phyloP scores from a whole-genome alignment of 169 alveolate genomes.

The Fabrea salina region DNA sequence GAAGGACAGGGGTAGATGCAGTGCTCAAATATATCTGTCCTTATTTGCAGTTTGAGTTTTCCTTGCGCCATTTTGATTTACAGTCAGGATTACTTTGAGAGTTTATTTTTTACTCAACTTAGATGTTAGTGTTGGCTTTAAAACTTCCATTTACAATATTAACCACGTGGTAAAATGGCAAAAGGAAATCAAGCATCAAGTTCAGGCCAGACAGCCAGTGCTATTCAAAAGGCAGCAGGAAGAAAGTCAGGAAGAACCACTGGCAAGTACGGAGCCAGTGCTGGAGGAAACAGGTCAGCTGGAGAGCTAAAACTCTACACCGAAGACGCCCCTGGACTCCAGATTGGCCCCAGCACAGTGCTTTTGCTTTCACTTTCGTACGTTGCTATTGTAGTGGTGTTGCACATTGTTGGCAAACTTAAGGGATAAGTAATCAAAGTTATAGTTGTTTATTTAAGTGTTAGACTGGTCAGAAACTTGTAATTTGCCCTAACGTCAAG shows the following conservation, averaged over 20 bases:
- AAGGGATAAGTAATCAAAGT: neutral
- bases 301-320: neutral
- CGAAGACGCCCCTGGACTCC: slow-evolving; percentile 18
- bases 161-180: neutral
- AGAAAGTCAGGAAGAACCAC: slow-evolving; percentile 7
- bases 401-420: slow-evolving; percentile 16
- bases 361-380: neutral
- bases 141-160: neutral
- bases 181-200: neutral
- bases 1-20: slow-evolving; percentile 17
- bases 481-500: no score
- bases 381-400: neutral
- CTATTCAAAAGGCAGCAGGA: neutral
- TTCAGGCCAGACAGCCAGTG: slow-evolving; percentile 12
- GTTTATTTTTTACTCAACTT: no score
- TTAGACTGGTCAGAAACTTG: no score
- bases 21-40: slow-evolving; percentile 20
- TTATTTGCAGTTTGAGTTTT: neutral
- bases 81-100: no score
- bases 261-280: neutral
- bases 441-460: no score
- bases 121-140: no score
- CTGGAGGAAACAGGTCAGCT: neutral
- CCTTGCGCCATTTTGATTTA: slow-evolving; percentile 5
- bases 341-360: slow-evolving; percentile 12